Evolutionary conservation across 2,329 filamentous ascomycete genomes (phyloP).

Genomic region (Nemania sp.): DNA sequence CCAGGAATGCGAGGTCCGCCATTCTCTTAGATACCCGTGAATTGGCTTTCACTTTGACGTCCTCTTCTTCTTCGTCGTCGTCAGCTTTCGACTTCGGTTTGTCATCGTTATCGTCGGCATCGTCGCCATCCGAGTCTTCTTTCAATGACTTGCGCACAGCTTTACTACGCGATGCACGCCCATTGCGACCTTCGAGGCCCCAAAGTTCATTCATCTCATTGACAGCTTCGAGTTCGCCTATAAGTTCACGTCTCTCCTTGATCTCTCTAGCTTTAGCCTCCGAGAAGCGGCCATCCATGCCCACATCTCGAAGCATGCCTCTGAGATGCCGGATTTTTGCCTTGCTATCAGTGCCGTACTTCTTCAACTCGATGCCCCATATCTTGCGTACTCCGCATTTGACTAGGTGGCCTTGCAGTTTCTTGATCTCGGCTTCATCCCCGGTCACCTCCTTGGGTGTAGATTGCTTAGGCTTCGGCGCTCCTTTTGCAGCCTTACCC

Average conservation of each 20-base stretch:
- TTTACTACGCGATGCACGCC: constrained; percentile 58
- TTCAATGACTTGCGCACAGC: constrained; percentile 54
- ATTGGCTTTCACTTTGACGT: constrained; percentile 47
- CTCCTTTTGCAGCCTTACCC: constrained; percentile 50
- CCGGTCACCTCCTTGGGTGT: constrained; percentile 60
- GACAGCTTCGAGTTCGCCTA: constrained; percentile 85
- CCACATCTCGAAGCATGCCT: constrained; percentile 80
- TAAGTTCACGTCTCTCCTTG: constrained; percentile 86
- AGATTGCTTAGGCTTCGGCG: constrained; percentile 51
- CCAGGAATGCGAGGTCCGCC: constrained; percentile 73
- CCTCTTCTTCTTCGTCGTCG: constrained; percentile 50
- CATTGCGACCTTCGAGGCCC: constrained; percentile 66
- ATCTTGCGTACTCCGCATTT: constrained; percentile 95
- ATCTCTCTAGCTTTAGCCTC: constrained; percentile 86
- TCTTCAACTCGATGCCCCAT: constrained; percentile 86
- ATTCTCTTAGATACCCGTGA: constrained; percentile 59
- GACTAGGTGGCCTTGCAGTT: constrained; percentile 83
- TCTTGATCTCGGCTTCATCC: constrained; percentile 85
- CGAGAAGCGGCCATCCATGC: constrained; percentile 91
- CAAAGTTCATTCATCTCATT: constrained; percentile 83
- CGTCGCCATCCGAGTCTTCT: constrained; percentile 52
- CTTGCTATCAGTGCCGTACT: constrained; percentile 75
- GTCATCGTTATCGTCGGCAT: constrained; percentile 49
- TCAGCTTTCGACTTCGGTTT: constrained; percentile 48
- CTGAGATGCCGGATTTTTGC: constrained; percentile 88